These are phyloP conservation scores for Epichloe aotearoae DNA, from an alignment of 2,329 filamentous ascomycete genomes.

Conservation along the genomic window DNA sequence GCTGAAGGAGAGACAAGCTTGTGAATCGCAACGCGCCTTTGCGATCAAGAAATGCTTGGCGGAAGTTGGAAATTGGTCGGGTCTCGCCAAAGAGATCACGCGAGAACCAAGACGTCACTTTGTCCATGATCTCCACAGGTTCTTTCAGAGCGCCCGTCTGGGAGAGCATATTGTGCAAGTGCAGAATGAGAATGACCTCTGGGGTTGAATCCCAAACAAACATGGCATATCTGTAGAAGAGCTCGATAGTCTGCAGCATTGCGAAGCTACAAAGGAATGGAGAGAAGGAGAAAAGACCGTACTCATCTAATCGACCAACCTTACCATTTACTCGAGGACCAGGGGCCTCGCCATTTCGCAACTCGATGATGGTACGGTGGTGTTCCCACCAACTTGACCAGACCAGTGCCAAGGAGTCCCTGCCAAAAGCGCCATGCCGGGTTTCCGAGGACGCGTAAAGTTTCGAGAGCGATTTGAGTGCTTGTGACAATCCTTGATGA, in stretches of 20 bases:
- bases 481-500: not conserved
- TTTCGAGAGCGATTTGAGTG: not conserved
- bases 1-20: not conserved
- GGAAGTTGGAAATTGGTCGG: not conserved
- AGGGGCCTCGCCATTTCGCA: not conserved
- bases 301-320: slow-evolving; percentile 15
- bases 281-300: slow-evolving; percentile 35
- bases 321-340: no score
- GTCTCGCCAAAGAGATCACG: not conserved
- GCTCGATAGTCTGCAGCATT: slow-evolving; percentile 29
- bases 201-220: slow-evolving; percentile 25
- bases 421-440: not conserved
- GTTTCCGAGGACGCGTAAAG: not conserved
- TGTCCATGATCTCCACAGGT: slow-evolving; percentile 19
- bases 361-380: not conserved
- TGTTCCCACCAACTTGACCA: not conserved
- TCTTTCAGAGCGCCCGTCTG: slow-evolving; percentile 24
- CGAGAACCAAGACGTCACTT: not conserved
- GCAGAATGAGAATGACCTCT: slow-evolving; percentile 26
- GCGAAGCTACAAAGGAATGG: slow-evolving; percentile 34
- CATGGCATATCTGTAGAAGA: slow-evolving; percentile 22
- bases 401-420: not conserved
- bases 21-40: not conserved
- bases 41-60: not conserved
- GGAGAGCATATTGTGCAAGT: slow-evolving; percentile 35